Percentiles rank a stretch among this genome's conserved stretches.
phyloP scores from a whole-genome alignment of 108 stramenopile genomes.

The Nannochloropsis gaditana region DNA sequence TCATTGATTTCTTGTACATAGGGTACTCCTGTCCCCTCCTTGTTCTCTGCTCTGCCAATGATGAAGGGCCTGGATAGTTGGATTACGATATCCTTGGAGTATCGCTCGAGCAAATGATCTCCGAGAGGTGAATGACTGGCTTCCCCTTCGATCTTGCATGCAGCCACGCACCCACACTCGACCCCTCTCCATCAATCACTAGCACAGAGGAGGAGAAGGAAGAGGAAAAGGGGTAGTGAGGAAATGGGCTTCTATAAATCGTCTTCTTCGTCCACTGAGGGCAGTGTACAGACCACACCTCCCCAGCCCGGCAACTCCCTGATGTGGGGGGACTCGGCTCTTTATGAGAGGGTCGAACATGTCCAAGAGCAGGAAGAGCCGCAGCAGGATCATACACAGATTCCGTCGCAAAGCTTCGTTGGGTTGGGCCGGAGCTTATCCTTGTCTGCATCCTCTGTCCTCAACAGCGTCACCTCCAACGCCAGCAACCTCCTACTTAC shows the following conservation, averaged over 20 bases:
- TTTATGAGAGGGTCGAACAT: not conserved
- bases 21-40: no score
- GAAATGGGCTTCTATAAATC: not conserved
- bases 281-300: not conserved
- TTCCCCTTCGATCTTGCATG: no score
- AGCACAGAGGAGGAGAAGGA: not conserved
- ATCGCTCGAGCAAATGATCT: no score
- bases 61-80: no score
- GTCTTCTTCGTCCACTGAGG: not conserved
- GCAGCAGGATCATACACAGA: not conserved
- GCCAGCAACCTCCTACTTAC: not conserved
- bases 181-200: no score
- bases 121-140: no score
- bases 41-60: no score
- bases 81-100: no score
- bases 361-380: not conserved
- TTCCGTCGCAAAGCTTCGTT: not conserved
- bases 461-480: not conserved
- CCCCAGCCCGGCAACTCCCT: not conserved
- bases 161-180: no score
- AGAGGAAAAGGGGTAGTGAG: not conserved
- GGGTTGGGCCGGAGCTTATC: conserved; percentile 17
- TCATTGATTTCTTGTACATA: no score
- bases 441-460: conserved; percentile 7
- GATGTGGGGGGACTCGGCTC: conserved; percentile 2